phyloP scores from a whole-genome alignment of 2,329 filamentous ascomycete genomes.

The Phaeosphaeria sp. region DNA sequence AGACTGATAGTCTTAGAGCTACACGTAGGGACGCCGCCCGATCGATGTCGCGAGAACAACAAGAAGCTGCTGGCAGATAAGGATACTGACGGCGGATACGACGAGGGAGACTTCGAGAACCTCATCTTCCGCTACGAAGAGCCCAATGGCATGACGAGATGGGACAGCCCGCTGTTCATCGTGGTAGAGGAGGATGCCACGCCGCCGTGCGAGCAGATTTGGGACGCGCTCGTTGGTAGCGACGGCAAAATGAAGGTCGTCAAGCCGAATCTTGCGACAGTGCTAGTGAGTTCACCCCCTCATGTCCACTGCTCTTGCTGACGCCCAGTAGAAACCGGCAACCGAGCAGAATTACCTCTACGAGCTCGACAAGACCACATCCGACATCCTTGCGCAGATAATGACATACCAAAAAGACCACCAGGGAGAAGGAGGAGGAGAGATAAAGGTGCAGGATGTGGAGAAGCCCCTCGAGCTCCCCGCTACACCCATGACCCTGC shows the following conservation, averaged over 20 bases:
- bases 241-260: constrained; percentile 71
- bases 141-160: constrained; percentile 82
- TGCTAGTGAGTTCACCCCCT: constrained; percentile 55
- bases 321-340: constrained; percentile 59
- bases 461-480: constrained; percentile 71
- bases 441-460: constrained; percentile 62
- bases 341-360: constrained; percentile 77
- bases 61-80: constrained; percentile 55
- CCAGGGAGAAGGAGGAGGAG: constrained; percentile 65
- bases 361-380: constrained; percentile 78
- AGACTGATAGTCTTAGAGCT: constrained; percentile 55
- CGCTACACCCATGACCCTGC: constrained; percentile 69
- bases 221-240: constrained; percentile 71
- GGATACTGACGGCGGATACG: constrained; percentile 56
- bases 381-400: constrained; percentile 75
- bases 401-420: constrained; percentile 72
- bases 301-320: not conserved
- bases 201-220: constrained; percentile 72
- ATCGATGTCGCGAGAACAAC: constrained; percentile 68
- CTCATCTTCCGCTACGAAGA: constrained; percentile 85
- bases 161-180: constrained; percentile 84
- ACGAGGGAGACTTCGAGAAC: constrained; percentile 74
- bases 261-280: constrained; percentile 77
- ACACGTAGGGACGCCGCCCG: constrained; percentile 64
- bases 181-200: constrained; percentile 77